These are phyloP conservation scores for Rubus idaeus DNA, from an alignment of 306 rosid genomes.

Conservation along the genomic window DNA sequence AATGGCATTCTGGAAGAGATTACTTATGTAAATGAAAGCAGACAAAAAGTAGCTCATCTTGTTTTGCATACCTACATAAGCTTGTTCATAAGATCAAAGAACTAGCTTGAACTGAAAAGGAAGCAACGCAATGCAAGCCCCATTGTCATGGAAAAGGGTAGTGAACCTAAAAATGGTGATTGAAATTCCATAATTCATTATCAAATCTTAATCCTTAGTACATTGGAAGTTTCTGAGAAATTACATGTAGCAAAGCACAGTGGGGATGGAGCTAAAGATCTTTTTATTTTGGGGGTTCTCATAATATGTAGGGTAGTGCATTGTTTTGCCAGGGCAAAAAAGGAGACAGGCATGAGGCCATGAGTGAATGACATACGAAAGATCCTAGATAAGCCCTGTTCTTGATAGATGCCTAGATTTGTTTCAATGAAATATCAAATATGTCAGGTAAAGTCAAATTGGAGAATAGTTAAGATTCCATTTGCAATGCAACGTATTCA, in stretches of 20 bases:
- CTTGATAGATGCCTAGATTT: neutral
- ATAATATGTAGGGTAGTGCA: neutral
- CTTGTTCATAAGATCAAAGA: neutral
- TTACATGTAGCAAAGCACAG: neutral
- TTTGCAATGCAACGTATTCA: too few relatives aligned
- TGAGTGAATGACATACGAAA: neutral
- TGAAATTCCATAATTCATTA: neutral
- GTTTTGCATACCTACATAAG: neutral
- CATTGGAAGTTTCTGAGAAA: constrained; percentile 7
- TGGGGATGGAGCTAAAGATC: neutral
- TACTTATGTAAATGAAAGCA: neutral
- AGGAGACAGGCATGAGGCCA: neutral
- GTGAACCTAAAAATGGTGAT: neutral
- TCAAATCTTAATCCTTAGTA: neutral
- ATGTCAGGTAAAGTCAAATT: neutral
- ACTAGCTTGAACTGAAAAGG: neutral
- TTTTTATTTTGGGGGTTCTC: neutral
- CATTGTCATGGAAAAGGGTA: neutral
- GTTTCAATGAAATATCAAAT: neutral
- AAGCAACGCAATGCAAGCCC: neutral
- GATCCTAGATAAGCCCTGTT: neutral
- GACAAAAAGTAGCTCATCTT: neutral
- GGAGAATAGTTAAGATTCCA: neutral
- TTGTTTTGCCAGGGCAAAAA: neutral
- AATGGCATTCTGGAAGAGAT: neutral